Evolutionary conservation across 805 yeast genomes (phyloP), one percentile per base, ranked within the genome.

Genomic region (Myxozyma lipomycoides): DNA sequence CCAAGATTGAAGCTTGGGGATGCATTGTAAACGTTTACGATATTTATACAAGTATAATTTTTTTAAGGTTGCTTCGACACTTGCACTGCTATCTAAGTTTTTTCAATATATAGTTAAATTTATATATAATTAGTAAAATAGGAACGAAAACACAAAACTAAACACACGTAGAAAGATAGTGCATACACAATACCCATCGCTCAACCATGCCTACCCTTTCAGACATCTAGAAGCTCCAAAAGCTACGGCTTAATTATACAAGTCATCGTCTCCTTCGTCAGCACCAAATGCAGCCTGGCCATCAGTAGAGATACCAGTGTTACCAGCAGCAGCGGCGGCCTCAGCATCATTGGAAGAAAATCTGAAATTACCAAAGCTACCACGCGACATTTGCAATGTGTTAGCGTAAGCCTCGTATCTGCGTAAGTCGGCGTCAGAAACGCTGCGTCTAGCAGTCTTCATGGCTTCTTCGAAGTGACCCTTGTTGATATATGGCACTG

Each of bases 381-480:
- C 98, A 74, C 98, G 87, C 1, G 96, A 86, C 51, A 95, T 87
- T 70, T 84, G 95, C 70, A 93, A 77, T 73, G 91, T 96, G 72
- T 91, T 96, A 4, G 67, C 67, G 66, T 91, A 93, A 5, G 98
- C 95, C 75, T 93, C 98, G 70, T 93, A 93, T 73, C 98, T 90
- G 73, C 99, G 93, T 66, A 93, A 78, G 73, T 93, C 98, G 35
- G 96, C 86, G 66, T 95, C 98, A 37, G 95, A 83, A 43, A 93
- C 99, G 49, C 97, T 90, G 64, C 98, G 86, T 72, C 89, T 85
- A 47, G 98, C 99, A 1, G 98, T 89, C 82, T 91, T 90, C 99
- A 93, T 93, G 42, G 99, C 99, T 76, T 93, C 98, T 72, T 93
- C 96, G 64, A 93, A 89, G 70, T 93, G 99, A 46, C 83, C 84